A percentile compares a stretch with the other conserved stretches of the same genome.
phyloP scores from a whole-genome alignment of 2,329 filamentous ascomycete species.

The Cladophialophora chaetospira region DNA sequence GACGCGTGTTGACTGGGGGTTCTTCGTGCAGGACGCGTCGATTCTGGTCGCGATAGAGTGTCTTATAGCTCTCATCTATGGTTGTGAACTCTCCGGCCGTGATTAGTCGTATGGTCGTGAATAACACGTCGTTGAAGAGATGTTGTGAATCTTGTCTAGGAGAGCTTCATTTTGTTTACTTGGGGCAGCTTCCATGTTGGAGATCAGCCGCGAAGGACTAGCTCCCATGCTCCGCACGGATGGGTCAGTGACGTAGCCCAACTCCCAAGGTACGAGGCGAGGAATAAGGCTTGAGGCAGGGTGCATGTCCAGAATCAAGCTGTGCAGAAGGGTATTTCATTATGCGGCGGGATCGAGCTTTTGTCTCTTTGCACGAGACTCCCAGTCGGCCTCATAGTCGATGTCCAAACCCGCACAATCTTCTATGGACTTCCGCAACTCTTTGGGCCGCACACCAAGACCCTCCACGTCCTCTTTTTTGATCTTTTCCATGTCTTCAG shows the following conservation, averaged over 20 bases:
- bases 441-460: conserved; percentile 31
- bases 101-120: no score
- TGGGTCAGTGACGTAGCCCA: background rate
- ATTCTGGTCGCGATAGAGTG: background rate
- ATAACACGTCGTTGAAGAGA: no score
- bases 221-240: conserved; percentile 10
- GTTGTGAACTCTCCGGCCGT: background rate
- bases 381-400: conserved; percentile 28
- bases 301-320: no score
- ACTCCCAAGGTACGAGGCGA: background rate
- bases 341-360: conserved; percentile 4
- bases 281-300: background rate
- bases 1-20: conserved; percentile 12
- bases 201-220: conserved; percentile 30
- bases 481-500: conserved; percentile 34
- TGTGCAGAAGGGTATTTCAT: no score
- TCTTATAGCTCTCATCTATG: background rate
- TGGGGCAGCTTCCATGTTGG: background rate
- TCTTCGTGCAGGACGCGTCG: conserved; percentile 9
- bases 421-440: conserved; percentile 34
- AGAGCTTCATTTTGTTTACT: conserved; percentile 23
- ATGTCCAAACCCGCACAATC: conserved; percentile 39
- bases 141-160: conserved; percentile 4
- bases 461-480: conserved; percentile 31
- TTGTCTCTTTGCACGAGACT: conserved; percentile 17